Conservation (phyloP, 371 early-diverging fungal genomes). For the Actinomucor elegans region DNA sequence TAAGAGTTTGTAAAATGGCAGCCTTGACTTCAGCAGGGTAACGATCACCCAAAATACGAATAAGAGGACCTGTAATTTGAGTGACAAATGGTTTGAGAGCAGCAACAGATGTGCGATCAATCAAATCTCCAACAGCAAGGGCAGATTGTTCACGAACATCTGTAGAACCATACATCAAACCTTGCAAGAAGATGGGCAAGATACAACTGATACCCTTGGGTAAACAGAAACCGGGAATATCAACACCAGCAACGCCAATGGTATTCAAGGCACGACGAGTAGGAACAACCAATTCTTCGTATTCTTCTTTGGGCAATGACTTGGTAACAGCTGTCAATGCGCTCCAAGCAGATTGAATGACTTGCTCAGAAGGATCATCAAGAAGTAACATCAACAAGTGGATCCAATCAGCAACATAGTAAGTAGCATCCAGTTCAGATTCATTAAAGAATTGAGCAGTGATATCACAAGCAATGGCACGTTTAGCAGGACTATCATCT, state of each 20-base stretch:
- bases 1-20: constrained; percentile 85
- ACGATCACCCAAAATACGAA: constrained; percentile 96
- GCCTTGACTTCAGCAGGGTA: constrained; percentile 89
- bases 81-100: constrained; percentile 91
- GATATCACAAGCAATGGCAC: constrained; percentile 61
- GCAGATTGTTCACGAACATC: constrained; percentile 89
- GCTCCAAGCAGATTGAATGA: constrained; percentile 74
- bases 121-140: constrained; percentile 79
- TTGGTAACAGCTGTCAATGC: constrained; percentile 82
- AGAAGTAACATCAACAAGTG: constrained; percentile 71
- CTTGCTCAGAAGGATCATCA: constrained; percentile 53
- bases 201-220: constrained; percentile 93
- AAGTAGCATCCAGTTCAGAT: constrained; percentile 58
- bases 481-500: constrained; percentile 54
- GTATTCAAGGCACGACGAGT: constrained; percentile 69
- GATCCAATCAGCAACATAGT: constrained; percentile 85
- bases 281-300: constrained; percentile 77
- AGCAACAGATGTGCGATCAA: constrained; percentile 69
- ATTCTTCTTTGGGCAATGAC: constrained; percentile 79
- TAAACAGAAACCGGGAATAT: constrained; percentile 84
- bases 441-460: constrained; percentile 72
- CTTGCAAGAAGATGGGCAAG: constrained; percentile 91
- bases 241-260: constrained; percentile 59
- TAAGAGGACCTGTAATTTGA: constrained; percentile 95
- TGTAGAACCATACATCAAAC: constrained; percentile 86